Percentiles rank a stretch among this genome's conserved stretches.
Conservation (phyloP, 345 rosid genomes). For the Citrus trifoliata region DNA sequence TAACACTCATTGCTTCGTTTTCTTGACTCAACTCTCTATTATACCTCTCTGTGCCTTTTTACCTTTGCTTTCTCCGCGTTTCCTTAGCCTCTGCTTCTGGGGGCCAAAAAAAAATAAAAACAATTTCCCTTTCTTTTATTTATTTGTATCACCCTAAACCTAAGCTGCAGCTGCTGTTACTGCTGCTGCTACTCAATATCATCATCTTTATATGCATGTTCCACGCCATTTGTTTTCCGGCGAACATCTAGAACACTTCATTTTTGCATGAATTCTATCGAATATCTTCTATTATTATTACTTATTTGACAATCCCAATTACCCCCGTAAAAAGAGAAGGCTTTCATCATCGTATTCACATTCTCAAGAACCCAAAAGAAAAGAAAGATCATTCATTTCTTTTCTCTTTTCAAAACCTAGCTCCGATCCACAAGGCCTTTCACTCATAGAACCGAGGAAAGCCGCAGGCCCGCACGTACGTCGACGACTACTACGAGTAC, state of each 20-base stretch:
- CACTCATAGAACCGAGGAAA: conserved; percentile 25
- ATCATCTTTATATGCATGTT: conserved; percentile 64
- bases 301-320: background rate
- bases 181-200: conserved; percentile 12
- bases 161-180: conserved; percentile 8
- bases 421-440: conserved; percentile 6
- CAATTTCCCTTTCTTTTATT: conserved; percentile 15
- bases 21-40: background rate
- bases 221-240: conserved; percentile 40
- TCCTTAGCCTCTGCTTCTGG: conserved; percentile 82
- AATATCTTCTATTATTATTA: background rate
- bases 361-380: too few relatives aligned
- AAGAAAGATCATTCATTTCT: too few relatives aligned
- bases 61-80: conserved; percentile 59
- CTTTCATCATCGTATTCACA: too few relatives aligned
- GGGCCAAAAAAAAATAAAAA: conserved; percentile 48
- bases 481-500: conserved; percentile 15
- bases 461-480: conserved; percentile 2
- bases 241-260: conserved; percentile 28
- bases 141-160: conserved; percentile 9
- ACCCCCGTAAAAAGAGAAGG: conserved; percentile 2
- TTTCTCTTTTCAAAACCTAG: too few relatives aligned
- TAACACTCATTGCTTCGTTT: conserved; percentile 10
- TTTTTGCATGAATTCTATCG: conserved; percentile 36
- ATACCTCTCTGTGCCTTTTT: background rate